A percentile compares a stretch with the other conserved stretches of the same genome.
phyloP scores from a whole-genome alignment of 169 alveolate species.

The Cryptosporidium tyzzeri region DNA sequence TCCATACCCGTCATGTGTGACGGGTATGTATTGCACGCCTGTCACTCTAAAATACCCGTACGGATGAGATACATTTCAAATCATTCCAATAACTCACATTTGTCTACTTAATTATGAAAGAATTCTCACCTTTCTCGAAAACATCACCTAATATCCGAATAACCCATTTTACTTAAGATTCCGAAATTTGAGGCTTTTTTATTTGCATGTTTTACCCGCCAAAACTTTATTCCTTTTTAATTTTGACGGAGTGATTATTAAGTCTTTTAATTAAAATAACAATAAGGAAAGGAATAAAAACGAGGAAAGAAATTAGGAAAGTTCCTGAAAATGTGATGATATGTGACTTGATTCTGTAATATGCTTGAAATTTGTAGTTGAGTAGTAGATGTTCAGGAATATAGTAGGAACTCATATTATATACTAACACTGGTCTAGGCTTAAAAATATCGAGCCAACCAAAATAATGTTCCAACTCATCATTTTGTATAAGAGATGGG shows the following conservation, averaged over 20 bases:
- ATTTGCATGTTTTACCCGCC: conserved; percentile 20
- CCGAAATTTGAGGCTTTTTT: background rate
- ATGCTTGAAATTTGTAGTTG: conserved; percentile 42
- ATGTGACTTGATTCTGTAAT: conserved; percentile 40
- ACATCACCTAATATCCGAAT: background rate
- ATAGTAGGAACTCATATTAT: conserved; percentile 29
- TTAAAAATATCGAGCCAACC: conserved; percentile 73
- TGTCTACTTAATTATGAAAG: background rate
- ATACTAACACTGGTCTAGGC: conserved; percentile 61
- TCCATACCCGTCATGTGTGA: conserved; percentile 30
- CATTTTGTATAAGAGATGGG: conserved; percentile 9
- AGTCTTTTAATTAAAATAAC: conserved; percentile 16
- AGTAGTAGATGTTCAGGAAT: conserved; percentile 51
- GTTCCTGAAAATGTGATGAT: conserved; percentile 6
- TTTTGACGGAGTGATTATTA: background rate
- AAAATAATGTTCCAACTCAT: conserved; percentile 15
- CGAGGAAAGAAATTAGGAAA: conserved; percentile 34
- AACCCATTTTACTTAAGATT: background rate
- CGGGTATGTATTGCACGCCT: conserved; percentile 21
- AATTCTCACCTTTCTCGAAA: background rate
- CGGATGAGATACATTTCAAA: background rate
- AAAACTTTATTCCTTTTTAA: conserved; percentile 2
- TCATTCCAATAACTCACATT: background rate
- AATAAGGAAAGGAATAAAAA: conserved; percentile 46
- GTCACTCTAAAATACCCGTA: conserved; percentile 31